A percentile compares a stretch with the other conserved stretches of the same genome.
Evolutionary conservation across 169 alveolate species (phyloP).

Genomic region (Plasmodium fragile): DNA sequence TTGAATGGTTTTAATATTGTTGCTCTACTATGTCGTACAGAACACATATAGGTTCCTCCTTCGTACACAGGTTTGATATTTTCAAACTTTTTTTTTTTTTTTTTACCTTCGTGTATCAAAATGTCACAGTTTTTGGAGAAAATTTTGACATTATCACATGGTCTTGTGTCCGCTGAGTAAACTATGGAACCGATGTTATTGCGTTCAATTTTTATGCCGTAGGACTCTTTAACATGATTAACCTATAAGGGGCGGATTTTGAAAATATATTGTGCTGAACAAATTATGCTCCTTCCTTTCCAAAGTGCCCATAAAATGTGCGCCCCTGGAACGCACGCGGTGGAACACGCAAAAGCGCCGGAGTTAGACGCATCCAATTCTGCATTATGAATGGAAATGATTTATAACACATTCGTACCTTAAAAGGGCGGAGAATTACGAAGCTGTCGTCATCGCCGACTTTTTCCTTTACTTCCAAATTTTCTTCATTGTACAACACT

Average conservation of each 20-base stretch:
- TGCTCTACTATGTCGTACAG: neutral
- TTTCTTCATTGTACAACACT: slow-evolving; percentile 22
- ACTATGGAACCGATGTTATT: slow-evolving; percentile 84
- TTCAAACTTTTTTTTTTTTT: slow-evolving; percentile 14
- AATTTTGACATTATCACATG: slow-evolving; percentile 87
- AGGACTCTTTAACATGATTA: slow-evolving; percentile 87
- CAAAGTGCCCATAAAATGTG: neutral
- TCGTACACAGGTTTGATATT: neutral
- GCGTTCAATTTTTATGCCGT: slow-evolving; percentile 73
- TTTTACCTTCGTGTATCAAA: slow-evolving; percentile 92
- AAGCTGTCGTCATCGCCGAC: slow-evolving; percentile 14
- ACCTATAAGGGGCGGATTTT: slow-evolving; percentile 82
- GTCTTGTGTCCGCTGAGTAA: slow-evolving; percentile 94
- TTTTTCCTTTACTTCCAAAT: slow-evolving; percentile 52
- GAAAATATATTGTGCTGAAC: slow-evolving; percentile 22
- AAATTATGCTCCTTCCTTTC: neutral
- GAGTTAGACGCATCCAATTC: neutral
- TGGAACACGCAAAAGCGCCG: neutral
- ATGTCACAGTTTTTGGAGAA: slow-evolving; percentile 88
- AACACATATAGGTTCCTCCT: neutral
- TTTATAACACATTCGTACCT: slow-evolving; percentile 21
- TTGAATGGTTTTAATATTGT: neutral
- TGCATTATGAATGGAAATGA: slow-evolving; percentile 27
- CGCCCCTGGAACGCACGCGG: neutral
- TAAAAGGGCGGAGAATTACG: slow-evolving; percentile 31